Conservation (phyloP, 1,139 yeast species). For the Suhomyces yuchorum region DNA sequence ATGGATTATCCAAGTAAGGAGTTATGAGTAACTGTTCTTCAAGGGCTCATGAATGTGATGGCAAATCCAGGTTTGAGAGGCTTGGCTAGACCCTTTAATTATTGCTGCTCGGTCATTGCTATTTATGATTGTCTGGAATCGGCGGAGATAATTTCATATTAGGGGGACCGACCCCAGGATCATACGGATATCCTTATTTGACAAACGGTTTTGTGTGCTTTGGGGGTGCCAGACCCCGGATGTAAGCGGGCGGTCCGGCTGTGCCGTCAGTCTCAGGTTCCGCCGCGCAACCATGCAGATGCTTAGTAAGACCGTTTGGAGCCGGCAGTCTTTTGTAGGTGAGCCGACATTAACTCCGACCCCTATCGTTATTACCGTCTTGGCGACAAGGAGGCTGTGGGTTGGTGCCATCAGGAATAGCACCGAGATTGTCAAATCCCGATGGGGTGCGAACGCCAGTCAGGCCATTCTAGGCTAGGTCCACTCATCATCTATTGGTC, state of each 20-base stretch:
- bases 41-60: background rate
- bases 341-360: conserved; percentile 5
- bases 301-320: conserved; percentile 4
- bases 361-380: conserved; percentile 2
- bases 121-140: background rate
- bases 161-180: background rate
- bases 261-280: background rate
- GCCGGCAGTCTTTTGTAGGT: conserved; percentile 1
- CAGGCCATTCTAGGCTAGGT: background rate
- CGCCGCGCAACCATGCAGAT: conserved; percentile 1
- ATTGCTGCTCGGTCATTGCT: conserved; percentile 5
- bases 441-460: background rate
- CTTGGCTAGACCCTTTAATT: background rate
- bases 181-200: conserved; percentile 2
- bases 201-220: background rate
- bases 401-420: background rate
- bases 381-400: conserved; percentile 4
- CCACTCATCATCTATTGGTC: background rate
- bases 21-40: background rate
- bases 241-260: conserved; percentile 1
- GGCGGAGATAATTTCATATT: conserved; percentile 1
- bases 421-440: conserved; percentile 1
- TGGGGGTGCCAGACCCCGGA: background rate
- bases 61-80: background rate
- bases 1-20: background rate